Conservation (phyloP, 768 basidiomycete genomes). For the Trametes cubensis region DNA sequence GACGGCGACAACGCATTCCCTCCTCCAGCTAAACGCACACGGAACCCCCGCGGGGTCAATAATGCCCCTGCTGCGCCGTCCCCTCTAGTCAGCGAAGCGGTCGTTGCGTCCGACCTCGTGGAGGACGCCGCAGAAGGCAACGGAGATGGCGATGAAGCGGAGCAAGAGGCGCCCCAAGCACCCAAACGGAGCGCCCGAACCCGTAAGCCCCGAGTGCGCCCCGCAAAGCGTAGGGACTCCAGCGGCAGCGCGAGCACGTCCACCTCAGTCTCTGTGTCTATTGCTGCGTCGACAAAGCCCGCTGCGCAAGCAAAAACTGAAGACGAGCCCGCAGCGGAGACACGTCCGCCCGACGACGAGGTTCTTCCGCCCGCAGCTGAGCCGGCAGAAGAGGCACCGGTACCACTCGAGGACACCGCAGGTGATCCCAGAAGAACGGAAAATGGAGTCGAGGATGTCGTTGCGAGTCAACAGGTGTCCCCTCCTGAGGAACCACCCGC, state of each 20-base stretch:
- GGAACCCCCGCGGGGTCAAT: conserved; percentile 50
- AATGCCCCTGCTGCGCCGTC: conserved; percentile 29
- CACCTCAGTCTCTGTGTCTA: conserved; percentile 39
- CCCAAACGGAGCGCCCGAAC: conserved; percentile 51
- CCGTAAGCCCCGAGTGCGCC: conserved; percentile 39
- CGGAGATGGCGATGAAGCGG: conserved; percentile 37
- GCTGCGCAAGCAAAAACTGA: conserved; percentile 8
- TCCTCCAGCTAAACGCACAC: conserved; percentile 57
- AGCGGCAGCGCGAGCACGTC: conserved; percentile 53
- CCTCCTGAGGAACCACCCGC: conserved; percentile 7
- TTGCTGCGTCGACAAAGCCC: conserved; percentile 32
- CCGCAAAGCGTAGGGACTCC: conserved; percentile 45
- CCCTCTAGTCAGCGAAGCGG: conserved; percentile 37
- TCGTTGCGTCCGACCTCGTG: conserved; percentile 42
- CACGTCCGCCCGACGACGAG: not conserved
- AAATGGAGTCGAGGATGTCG: not conserved
- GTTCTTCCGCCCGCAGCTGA: conserved; percentile 4
- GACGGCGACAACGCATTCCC: conserved; percentile 71
- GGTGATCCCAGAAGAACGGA: conserved; percentile 8
- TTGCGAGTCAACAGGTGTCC: not conserved
- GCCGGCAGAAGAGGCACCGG: conserved; percentile 9
- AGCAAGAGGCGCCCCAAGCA: conserved; percentile 41
- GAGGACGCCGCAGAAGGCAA: conserved; percentile 28
- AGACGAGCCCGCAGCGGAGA: not conserved
- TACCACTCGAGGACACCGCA: not conserved